These are phyloP conservation scores for Skeletonema costatum DNA, from an alignment of 108 stramenopile species.

Conservation along the genomic window DNA sequence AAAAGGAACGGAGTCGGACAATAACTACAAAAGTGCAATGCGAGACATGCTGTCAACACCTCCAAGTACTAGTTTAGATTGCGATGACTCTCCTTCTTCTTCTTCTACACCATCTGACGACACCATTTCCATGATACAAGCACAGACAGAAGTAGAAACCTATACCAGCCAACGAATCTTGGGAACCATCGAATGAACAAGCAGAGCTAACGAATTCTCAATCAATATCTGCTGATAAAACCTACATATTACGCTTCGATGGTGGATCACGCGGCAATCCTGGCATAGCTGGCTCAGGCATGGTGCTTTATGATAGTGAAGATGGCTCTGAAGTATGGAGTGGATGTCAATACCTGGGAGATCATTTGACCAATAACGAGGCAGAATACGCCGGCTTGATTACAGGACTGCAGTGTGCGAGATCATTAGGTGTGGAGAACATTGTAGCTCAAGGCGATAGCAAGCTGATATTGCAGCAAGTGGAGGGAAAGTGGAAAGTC, in stretches of 20 bases:
- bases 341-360: constrained; percentile 68
- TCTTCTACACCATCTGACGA: not conserved
- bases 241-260: constrained; percentile 73
- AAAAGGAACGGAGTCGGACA: constrained; percentile 13
- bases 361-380: constrained; percentile 71
- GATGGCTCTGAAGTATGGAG: constrained; percentile 55
- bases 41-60: not conserved
- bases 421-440: constrained; percentile 58
- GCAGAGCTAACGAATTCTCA: not conserved
- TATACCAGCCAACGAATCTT: not conserved
- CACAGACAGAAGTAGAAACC: not conserved
- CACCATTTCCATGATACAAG: not conserved
- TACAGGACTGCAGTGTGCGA: constrained; percentile 67
- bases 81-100: not conserved
- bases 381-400: constrained; percentile 77
- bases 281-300: constrained; percentile 69
- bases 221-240: constrained; percentile 11
- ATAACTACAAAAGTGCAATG: constrained; percentile 11
- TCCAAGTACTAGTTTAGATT: not conserved
- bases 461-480: constrained; percentile 69
- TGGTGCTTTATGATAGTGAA: constrained; percentile 69
- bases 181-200: not conserved
- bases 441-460: constrained; percentile 79
- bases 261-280: constrained; percentile 83
- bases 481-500: constrained; percentile 62